Evolutionary conservation across 83 land plant species (phyloP), one percentile per base, ranked within the genome.

Genomic region (Diphasiastrum complanatum): DNA sequence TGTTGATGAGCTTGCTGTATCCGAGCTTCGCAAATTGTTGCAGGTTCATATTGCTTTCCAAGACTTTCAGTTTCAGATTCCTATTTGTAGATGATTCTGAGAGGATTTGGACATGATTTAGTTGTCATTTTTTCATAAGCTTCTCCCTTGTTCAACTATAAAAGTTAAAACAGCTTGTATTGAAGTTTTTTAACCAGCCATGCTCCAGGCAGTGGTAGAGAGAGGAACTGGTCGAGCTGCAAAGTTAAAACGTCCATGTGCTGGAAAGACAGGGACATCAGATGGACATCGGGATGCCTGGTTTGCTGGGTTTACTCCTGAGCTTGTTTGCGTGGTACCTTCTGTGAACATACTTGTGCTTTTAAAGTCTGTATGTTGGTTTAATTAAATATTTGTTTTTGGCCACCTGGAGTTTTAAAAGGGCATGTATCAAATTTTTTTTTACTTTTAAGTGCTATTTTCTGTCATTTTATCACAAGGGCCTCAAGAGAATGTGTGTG

Each of bases 301-400:
- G 79, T 76, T 76, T 76, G 78, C 78, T 37, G 79, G 79, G 23
- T 76, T 72, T 38, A 76, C 79, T 33, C 71, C 78, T 0, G 69
- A 72, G 51, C 63, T 76, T 40, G 40, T 78, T 1, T 76, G 77
- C 66, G 79, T 72, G 69, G 78, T 75, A 64, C n/a, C n/a, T n/a
- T n/a, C n/a, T n/a, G n/a, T n/a, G n/a, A n/a, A 48, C 5, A 6
- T 6, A 48, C n/a, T n/a, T n/a, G n/a, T n/a, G n/a, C n/a, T n/a
- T n/a, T n/a, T n/a, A n/a, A n/a, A n/a, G n/a, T n/a, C 22, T n/a
- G 53, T 18, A 50, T 18, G 19, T 11, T n/a, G 51, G 53, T 38
- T 25, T 23, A 1, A 20, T 63, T 48, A 22, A 18, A 63, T 49
- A 12, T 26, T n/a, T 51, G 3, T 63, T 29, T 19, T 12, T 63